A percentile compares a stretch with the other conserved stretches of the same genome.
These are phyloP conservation scores for Tarenaya hassleriana DNA, from an alignment of 345 rosid genomes.

Conservation along the genomic window DNA sequence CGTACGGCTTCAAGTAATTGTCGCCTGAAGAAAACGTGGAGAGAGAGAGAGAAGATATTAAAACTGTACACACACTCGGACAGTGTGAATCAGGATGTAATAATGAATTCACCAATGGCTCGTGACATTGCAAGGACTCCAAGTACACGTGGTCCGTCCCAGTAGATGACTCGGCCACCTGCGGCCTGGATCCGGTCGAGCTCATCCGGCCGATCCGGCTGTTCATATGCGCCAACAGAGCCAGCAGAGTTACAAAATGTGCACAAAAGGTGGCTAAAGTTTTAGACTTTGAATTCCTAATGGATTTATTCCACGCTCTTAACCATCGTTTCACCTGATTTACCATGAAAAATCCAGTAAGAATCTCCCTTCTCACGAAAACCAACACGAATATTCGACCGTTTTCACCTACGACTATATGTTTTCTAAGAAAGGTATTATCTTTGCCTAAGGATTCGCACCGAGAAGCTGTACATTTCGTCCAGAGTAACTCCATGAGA, in stretches of 20 bases:
- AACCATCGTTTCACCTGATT: constrained; percentile 27
- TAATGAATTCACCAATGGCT: constrained; percentile 60
- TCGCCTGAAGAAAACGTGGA: constrained; percentile 44
- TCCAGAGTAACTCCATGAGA: too few species aligned
- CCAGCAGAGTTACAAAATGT: background rate
- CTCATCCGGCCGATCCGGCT: constrained; percentile 97
- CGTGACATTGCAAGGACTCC: constrained; percentile 93
- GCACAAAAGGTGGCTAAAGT: constrained; percentile 15
- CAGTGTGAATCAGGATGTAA: constrained; percentile 21
- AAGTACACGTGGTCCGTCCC: constrained; percentile 86
- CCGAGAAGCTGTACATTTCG: too few species aligned
- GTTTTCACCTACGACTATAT: too few species aligned
- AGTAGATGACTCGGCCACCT: constrained; percentile 82
- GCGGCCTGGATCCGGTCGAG: constrained; percentile 68
- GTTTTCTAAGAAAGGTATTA: too few species aligned
- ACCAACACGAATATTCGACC: too few species aligned
- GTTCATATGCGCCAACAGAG: constrained; percentile 1
- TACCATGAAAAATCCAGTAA: too few species aligned
- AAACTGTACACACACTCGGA: constrained; percentile 10
- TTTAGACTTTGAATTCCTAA: constrained; percentile 19
- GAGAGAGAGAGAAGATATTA: constrained; percentile 8
- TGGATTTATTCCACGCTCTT: constrained; percentile 14
- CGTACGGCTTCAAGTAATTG: constrained; percentile 82
- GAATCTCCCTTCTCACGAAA: too few species aligned
- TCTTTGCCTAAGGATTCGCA: too few species aligned